Evolutionary conservation across 768 basidiomycete genomes (phyloP).

Genomic region (Kwoniella shandongensis): DNA sequence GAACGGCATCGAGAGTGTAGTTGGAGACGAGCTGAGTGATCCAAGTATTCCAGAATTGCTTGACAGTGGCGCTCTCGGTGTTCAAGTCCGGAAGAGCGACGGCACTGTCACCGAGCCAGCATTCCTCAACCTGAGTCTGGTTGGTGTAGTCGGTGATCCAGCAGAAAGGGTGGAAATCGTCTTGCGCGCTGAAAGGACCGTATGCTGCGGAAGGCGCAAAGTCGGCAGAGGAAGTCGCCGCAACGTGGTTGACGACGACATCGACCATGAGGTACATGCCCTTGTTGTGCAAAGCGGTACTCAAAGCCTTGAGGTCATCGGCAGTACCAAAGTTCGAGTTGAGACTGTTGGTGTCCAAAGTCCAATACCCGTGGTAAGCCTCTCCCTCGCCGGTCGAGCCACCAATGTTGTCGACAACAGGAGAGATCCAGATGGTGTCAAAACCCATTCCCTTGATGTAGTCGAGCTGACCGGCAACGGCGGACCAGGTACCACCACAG

Average conservation of each 20-base stretch:
- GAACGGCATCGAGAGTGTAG: constrained; percentile 79
- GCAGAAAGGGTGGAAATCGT: constrained; percentile 77
- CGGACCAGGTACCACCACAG: constrained; percentile 82
- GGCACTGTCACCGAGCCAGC: constrained; percentile 77
- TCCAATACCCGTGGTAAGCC: constrained; percentile 86
- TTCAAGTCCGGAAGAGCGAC: constrained; percentile 78
- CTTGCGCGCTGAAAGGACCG: constrained; percentile 54
- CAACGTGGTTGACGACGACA: constrained; percentile 81
- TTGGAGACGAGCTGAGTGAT: constrained; percentile 66
- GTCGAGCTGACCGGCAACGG: constrained; percentile 72
- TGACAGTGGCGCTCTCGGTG: constrained; percentile 67
- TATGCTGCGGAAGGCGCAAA: constrained; percentile 57
- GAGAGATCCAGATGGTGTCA: constrained; percentile 83
- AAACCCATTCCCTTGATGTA: constrained; percentile 82
- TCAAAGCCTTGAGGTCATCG: constrained; percentile 69
- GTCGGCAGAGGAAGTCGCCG: constrained; percentile 62
- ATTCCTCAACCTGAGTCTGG: constrained; percentile 67
- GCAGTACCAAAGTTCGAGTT: constrained; percentile 72
- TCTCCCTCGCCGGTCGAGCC: constrained; percentile 56
- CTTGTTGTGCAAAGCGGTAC: constrained; percentile 66
- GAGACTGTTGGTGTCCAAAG: constrained; percentile 55
- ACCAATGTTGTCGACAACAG: constrained; percentile 73
- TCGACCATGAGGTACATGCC: constrained; percentile 88
- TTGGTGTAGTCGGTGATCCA: constrained; percentile 67
- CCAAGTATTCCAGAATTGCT: constrained; percentile 67